phyloP scores from a whole-genome alignment of 2,329 filamentous ascomycete genomes.

The Thielaviopsis euricoi region DNA sequence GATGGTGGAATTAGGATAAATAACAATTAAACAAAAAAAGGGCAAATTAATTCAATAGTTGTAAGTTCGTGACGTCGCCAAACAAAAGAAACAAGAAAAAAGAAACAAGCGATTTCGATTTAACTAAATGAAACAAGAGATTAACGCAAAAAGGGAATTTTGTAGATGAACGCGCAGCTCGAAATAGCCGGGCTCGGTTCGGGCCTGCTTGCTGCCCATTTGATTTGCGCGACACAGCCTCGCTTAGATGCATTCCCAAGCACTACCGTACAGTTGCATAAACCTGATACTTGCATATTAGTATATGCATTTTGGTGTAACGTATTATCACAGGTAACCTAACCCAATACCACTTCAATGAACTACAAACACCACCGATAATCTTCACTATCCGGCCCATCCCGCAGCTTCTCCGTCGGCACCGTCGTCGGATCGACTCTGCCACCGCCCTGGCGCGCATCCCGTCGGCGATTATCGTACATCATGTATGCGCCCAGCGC shows the following conservation, averaged over 20 bases:
- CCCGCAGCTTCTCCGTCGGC: constrained; percentile 31
- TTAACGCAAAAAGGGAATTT: not conserved
- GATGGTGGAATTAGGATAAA: no score
- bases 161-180: not conserved
- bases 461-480: constrained; percentile 33
- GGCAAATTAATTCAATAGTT: no score
- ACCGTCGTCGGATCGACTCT: constrained; percentile 29
- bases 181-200: not conserved
- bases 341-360: no score
- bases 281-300: no score
- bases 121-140: not conserved
- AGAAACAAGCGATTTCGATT: not conserved
- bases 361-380: constrained; percentile 34
- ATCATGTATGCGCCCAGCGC: constrained; percentile 45
- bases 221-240: not conserved
- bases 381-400: constrained; percentile 29
- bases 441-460: constrained; percentile 34
- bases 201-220: not conserved
- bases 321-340: no score
- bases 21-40: no score
- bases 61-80: no score
- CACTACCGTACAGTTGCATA: no score
- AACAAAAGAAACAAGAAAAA: no score
- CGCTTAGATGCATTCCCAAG: not conserved
- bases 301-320: no score